Conservation (phyloP, 2,329 filamentous ascomycete genomes). For the Ambrosiella xylebori region DNA sequence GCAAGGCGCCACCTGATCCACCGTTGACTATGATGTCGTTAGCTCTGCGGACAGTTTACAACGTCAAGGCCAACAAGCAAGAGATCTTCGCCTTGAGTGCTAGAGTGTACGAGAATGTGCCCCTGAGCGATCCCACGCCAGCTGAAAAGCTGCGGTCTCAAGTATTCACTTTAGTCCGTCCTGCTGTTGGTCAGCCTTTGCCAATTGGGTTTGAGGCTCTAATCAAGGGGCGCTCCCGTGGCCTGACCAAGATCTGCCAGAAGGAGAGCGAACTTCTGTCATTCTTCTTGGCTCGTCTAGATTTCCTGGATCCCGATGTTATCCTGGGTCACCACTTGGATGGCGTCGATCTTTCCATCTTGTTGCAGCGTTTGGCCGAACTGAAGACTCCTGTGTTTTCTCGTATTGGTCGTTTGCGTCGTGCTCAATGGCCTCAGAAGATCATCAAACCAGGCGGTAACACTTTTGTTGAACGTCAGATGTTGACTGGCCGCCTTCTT, state of each 20-base stretch:
- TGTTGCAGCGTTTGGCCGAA: constrained; percentile 72
- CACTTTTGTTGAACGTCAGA: constrained; percentile 81
- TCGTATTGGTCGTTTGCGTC: constrained; percentile 70
- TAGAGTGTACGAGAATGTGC: constrained; percentile 81
- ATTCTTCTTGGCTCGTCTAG: constrained; percentile 77
- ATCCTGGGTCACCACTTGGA: constrained; percentile 91
- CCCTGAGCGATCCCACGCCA: constrained; percentile 70
- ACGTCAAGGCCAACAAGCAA: constrained; percentile 85
- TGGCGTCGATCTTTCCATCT: constrained; percentile 84
- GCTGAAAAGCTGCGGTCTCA: constrained; percentile 77
- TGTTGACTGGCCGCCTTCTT: constrained; percentile 74
- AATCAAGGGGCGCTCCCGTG: constrained; percentile 52
- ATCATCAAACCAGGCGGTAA: constrained; percentile 74
- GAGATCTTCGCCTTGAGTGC: constrained; percentile 86
- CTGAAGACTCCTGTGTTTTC: constrained; percentile 93
- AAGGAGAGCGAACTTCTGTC: constrained; percentile 72
- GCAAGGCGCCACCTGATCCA: constrained; percentile 66
- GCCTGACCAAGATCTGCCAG: constrained; percentile 64
- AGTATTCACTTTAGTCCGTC: constrained; percentile 82
- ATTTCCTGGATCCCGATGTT: constrained; percentile 80
- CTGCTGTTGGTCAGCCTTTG: constrained; percentile 49
- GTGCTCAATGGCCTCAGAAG: constrained; percentile 69
- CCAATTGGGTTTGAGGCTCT: constrained; percentile 75
- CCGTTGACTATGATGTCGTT: constrained; percentile 94
- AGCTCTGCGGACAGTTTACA: constrained; percentile 72